Evolutionary conservation across 495 filamentous ascomycete genomes (phyloP).

Genomic region (Aspergillus sclerotioniger): DNA sequence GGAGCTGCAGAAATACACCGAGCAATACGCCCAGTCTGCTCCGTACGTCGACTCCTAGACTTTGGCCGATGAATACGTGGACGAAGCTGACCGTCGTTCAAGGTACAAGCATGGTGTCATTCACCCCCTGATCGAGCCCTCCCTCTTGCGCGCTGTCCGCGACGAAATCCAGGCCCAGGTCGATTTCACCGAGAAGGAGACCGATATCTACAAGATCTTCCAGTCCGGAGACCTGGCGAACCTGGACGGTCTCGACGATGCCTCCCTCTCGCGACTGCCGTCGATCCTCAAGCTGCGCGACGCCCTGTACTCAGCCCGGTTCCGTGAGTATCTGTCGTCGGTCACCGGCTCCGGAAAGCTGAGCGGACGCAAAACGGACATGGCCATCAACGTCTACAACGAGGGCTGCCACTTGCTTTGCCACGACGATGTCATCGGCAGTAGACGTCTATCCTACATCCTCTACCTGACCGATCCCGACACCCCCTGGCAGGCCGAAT

Average conservation of each 20-base stretch:
- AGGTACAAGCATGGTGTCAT: conserved; percentile 93
- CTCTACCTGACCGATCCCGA: conserved; percentile 95
- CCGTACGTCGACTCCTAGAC: conserved; percentile 50
- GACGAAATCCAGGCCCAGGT: conserved; percentile 84
- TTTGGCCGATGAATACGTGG: conserved; percentile 6
- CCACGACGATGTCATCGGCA: conserved; percentile 98
- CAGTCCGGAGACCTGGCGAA: conserved; percentile 98
- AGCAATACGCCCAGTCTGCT: conserved; percentile 65
- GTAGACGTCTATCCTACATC: conserved; percentile 90
- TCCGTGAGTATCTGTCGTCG: conserved; percentile 81
- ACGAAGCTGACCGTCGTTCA: background rate
- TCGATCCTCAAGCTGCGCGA: conserved; percentile 84
- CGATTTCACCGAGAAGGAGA: conserved; percentile 96
- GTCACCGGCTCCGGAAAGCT: conserved; percentile 83
- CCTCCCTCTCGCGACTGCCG: conserved; percentile 76
- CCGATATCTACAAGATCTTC: conserved; percentile 99
- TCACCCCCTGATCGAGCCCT: conserved; percentile 67
- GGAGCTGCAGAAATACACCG: conserved; percentile 64
- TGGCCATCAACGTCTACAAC: conserved; percentile 98
- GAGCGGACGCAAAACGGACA: conserved; percentile 94
- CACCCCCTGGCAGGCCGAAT: conserved; percentile 83
- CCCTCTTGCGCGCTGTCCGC: conserved; percentile 82
- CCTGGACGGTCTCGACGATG: conserved; percentile 85
- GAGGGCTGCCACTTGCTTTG: conserved; percentile 94
- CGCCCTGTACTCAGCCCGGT: conserved; percentile 85